Percentiles rank a stretch among this genome's conserved stretches.
Evolutionary conservation across 2,329 filamentous ascomycete species (phyloP).

Genomic region (Exophiala bonariae): DNA sequence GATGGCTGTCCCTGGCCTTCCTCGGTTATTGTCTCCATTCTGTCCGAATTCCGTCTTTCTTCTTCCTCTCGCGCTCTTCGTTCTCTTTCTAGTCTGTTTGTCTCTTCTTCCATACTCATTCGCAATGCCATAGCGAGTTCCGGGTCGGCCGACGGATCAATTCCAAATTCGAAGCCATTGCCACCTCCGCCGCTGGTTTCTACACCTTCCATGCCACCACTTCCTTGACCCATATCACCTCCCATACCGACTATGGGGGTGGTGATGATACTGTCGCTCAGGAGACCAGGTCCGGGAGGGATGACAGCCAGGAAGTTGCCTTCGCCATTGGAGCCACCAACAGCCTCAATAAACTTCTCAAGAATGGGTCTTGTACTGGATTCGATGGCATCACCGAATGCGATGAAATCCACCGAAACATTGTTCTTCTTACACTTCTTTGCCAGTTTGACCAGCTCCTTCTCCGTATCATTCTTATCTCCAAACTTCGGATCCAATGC

Average conservation of each 20-base stretch:
- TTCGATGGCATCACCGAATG: slow-evolving; percentile 83
- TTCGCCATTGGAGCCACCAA: slow-evolving; percentile 75
- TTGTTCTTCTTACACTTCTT: slow-evolving; percentile 99
- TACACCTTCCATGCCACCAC: slow-evolving; percentile 57
- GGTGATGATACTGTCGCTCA: slow-evolving; percentile 87
- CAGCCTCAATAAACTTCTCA: slow-evolving; percentile 86
- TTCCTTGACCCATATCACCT: slow-evolving; percentile 60
- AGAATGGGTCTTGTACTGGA: slow-evolving; percentile 88
- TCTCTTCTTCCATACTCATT: slow-evolving; percentile 98
- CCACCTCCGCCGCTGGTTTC: slow-evolving; percentile 51
- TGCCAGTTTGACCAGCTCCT: slow-evolving; percentile 81
- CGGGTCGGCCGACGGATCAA: slow-evolving; percentile 88
- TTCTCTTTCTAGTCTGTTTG: slow-evolving; percentile 85
- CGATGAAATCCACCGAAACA: slow-evolving; percentile 88
- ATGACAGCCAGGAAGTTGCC: slow-evolving; percentile 90
- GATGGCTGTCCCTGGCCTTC: slow-evolving; percentile 58
- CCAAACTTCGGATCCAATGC: slow-evolving; percentile 56
- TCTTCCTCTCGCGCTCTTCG: slow-evolving; percentile 71
- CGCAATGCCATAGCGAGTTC: slow-evolving; percentile 90
- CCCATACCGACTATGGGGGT: slow-evolving; percentile 75
- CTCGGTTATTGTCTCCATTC: slow-evolving; percentile 77
- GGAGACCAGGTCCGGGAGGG: slow-evolving; percentile 83
- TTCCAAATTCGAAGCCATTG: slow-evolving; percentile 78
- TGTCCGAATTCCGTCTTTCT: slow-evolving; percentile 61
- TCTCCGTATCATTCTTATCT: slow-evolving; percentile 71